Base-by-base conservation (phyloP, 2,329 filamentous ascomycete species). In the Dothiorella sarmentorum region DNA sequence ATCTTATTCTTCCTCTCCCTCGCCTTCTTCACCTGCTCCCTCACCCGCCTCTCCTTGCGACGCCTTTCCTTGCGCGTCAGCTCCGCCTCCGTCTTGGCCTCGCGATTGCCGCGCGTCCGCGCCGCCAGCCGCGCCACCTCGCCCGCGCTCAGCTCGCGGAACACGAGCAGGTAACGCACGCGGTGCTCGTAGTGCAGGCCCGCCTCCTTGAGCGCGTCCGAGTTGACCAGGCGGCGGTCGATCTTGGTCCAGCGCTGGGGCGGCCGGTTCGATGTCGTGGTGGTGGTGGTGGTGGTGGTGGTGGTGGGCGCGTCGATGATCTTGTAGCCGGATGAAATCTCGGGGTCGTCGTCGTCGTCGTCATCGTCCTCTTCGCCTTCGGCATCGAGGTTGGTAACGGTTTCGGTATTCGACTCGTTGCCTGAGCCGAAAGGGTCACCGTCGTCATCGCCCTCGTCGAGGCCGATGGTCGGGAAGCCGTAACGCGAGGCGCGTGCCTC, bases 221-320 rank as follows among this genome's bases (percentile, higher is more conserved):
- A 33, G 22, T 64, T 64, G 7, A 69, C 62, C 7, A 67, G 47
- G 2, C 58, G 58, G 10, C 63, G 52, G 29, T 64, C 62, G 35
- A 69, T 63, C 17, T 61, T 61, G 4, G 66, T 66, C 63, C 65
- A 67, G 18, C 59, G 62, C 5, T n/a, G n/a, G n/a, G n/a, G n/a
- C n/a, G n/a, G n/a, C n/a, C n/a, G n/a, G n/a, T n/a, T n/a, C n/a
- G n/a, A n/a, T n/a, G n/a, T n/a, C n/a, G n/a, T n/a, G n/a, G n/a
- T n/a, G n/a, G 51, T 20, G 1, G 47, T 18, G 18, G 24, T 27
- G 9, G 9, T 15, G 17, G 24, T 7, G 60, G 58, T n/a, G 56
- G 7, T 22, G 26, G n/a, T 33, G 10, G 45, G 27, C 29, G 49
- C 49, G 24, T 38, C 33, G 33, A 40, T 20, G 33, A 53, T 53